Conservation (phyloP, 2,329 filamentous ascomycete species). For the Penicillium sp. region DNA sequence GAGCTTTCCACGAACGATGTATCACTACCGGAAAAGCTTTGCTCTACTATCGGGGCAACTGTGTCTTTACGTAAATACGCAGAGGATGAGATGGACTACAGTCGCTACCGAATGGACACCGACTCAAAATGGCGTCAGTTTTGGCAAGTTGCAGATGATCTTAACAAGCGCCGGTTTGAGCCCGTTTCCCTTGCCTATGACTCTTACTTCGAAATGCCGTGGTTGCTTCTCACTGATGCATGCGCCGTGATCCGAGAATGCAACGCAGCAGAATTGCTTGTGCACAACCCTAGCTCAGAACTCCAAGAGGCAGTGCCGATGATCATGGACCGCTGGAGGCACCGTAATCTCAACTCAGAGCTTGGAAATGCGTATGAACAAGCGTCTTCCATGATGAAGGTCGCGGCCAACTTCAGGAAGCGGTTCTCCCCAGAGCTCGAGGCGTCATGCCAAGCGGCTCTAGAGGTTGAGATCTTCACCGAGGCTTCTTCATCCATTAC, state of each 20-base stretch:
- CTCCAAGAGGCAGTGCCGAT: constrained; percentile 36
- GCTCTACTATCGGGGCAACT: constrained; percentile 63
- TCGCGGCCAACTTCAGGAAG: constrained; percentile 64
- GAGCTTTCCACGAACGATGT: constrained; percentile 44
- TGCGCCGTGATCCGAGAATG: constrained; percentile 74
- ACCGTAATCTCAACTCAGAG: constrained; percentile 39
- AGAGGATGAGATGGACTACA: constrained; percentile 65
- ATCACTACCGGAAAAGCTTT: constrained; percentile 69
- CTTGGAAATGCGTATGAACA: constrained; percentile 51
- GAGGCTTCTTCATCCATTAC: constrained; percentile 63
- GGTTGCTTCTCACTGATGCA: constrained; percentile 78
- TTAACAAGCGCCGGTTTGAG: constrained; percentile 81
- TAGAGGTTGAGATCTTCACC: constrained; percentile 68
- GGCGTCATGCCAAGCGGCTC: constrained; percentile 59
- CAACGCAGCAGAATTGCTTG: constrained; percentile 68
- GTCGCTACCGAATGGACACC: constrained; percentile 65
- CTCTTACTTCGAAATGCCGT: constrained; percentile 62
- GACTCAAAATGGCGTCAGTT: constrained; percentile 86
- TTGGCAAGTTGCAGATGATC: constrained; percentile 74
- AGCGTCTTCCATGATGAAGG: constrained; percentile 59
- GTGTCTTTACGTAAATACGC: constrained; percentile 58
- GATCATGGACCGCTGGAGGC: constrained; percentile 40
- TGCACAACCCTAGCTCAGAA: constrained; percentile 56
- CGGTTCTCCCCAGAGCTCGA: constrained; percentile 64
- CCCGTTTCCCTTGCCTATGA: constrained; percentile 74